These are phyloP conservation scores for Heritiera littoralis DNA, from an alignment of 345 rosid genomes.

Conservation along the genomic window DNA sequence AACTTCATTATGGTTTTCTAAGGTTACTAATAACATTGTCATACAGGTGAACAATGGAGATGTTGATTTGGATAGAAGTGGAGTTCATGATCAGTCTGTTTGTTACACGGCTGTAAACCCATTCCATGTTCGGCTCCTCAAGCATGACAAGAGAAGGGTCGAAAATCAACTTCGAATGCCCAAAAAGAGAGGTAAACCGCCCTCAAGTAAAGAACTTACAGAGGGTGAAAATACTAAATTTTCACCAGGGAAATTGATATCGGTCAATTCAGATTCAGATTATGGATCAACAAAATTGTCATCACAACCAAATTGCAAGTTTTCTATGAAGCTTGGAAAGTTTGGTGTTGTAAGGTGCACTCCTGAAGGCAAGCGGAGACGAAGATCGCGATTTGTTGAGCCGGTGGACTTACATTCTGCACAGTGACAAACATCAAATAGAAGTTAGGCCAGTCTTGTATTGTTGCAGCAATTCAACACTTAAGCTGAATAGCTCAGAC, in stretches of 20 bases:
- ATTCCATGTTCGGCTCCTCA: constrained; percentile 60
- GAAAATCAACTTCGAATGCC: constrained; percentile 34
- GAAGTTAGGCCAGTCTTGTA: not conserved
- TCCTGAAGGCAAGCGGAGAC: constrained; percentile 72
- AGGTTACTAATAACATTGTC: not conserved
- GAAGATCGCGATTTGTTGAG: constrained; percentile 48
- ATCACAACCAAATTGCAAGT: constrained; percentile 39
- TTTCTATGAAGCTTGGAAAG: constrained; percentile 50
- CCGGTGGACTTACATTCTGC: constrained; percentile 43
- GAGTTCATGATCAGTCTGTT: constrained; percentile 32
- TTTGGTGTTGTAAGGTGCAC: constrained; percentile 50
- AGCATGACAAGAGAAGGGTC: constrained; percentile 30
- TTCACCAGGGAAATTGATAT: constrained; percentile 28
- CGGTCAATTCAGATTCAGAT: constrained; percentile 24
- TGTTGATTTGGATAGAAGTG: constrained; percentile 62
- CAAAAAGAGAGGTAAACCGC: constrained; percentile 66
- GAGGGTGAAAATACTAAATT: constrained; percentile 22
- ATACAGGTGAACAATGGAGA: constrained; percentile 91
- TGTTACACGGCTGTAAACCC: constrained; percentile 79
- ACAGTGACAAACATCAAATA: constrained; percentile 21
- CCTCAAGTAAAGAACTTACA: constrained; percentile 31
- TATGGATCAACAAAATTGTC: constrained; percentile 31
- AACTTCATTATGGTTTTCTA: not conserved
- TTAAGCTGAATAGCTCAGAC: constrained; percentile 18
- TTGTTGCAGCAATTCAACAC: constrained; percentile 20